These are phyloP conservation scores for Exsudoporus frostii DNA, from an alignment of 768 basidiomycete species.

Conservation along the genomic window DNA sequence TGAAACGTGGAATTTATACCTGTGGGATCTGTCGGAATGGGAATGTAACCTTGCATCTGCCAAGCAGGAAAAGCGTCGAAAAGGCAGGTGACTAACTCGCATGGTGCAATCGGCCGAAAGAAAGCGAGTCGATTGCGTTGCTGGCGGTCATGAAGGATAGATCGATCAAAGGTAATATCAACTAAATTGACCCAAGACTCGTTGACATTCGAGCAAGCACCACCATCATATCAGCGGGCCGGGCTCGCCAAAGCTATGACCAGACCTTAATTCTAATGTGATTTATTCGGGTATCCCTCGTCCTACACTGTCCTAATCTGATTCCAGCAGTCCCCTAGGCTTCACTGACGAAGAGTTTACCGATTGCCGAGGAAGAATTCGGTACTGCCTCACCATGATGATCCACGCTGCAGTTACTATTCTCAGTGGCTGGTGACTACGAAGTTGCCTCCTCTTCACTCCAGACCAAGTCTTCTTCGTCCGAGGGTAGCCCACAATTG, in stretches of 20 bases:
- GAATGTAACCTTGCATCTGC: conserved; percentile 18
- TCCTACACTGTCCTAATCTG: too few species aligned
- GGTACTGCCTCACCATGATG: background rate
- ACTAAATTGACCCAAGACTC: background rate
- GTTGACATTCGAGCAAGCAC: background rate
- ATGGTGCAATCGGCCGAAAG: background rate
- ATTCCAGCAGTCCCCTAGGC: too few species aligned
- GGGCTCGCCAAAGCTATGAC: too few species aligned
- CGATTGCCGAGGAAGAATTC: background rate
- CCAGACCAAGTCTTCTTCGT: conserved; percentile 52
- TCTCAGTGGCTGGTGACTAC: conserved; percentile 1
- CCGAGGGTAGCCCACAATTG: conserved; percentile 46
- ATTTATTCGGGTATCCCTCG: too few species aligned
- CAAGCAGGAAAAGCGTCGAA: background rate
- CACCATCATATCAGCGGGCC: too few species aligned
- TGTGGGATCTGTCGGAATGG: conserved; percentile 11
- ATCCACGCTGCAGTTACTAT: background rate
- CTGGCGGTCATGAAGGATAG: too few species aligned
- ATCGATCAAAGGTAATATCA: background rate
- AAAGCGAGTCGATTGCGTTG: too few species aligned
- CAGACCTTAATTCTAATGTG: too few species aligned
- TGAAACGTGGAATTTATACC: conserved; percentile 4
- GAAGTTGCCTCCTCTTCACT: conserved; percentile 45
- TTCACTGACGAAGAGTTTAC: background rate
- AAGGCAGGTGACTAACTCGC: background rate